Evolutionary conservation across 208 protist species (phyloP).

Genomic region (Plasmodiophora brassicae): DNA sequence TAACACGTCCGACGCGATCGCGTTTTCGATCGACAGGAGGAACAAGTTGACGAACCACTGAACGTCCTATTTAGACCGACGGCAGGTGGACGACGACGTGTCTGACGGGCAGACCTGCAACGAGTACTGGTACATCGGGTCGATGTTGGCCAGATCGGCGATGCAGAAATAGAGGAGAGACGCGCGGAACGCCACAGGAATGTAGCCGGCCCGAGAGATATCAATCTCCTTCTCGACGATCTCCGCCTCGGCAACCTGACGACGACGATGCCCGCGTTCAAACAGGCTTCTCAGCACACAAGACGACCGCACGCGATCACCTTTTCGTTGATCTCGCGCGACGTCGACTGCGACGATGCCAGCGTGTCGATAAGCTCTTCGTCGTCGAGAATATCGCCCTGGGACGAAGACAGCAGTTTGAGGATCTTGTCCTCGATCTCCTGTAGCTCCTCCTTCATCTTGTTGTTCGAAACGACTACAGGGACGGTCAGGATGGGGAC

Average conservation of each 20-base stretch:
- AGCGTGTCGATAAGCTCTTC: slow-evolving; percentile 92
- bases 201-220: slow-evolving; percentile 85
- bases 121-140: slow-evolving; percentile 80
- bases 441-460: slow-evolving; percentile 87
- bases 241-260: slow-evolving; percentile 81
- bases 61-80: background rate
- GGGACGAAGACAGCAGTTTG: slow-evolving; percentile 81
- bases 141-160: slow-evolving; percentile 80
- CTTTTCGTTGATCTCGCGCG: slow-evolving; percentile 76
- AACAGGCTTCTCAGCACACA: too few relatives aligned
- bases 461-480: slow-evolving; percentile 88
- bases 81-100: slow-evolving; percentile 79
- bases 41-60: slow-evolving; percentile 91
- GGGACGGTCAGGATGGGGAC: slow-evolving; percentile 49
- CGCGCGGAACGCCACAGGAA: slow-evolving; percentile 82
- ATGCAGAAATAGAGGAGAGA: slow-evolving; percentile 94
- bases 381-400: slow-evolving; percentile 92
- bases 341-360: slow-evolving; percentile 78
- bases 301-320: background rate
- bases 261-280: background rate
- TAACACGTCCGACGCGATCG: slow-evolving; percentile 55
- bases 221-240: slow-evolving; percentile 91
- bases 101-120: slow-evolving; percentile 52
- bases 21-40: slow-evolving; percentile 55
- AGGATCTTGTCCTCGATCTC: slow-evolving; percentile 93